A percentile compares a stretch with the other conserved stretches of the same genome.
Conservation (phyloP, 2,329 filamentous ascomycete species). For the Fusarium metavorans region DNA sequence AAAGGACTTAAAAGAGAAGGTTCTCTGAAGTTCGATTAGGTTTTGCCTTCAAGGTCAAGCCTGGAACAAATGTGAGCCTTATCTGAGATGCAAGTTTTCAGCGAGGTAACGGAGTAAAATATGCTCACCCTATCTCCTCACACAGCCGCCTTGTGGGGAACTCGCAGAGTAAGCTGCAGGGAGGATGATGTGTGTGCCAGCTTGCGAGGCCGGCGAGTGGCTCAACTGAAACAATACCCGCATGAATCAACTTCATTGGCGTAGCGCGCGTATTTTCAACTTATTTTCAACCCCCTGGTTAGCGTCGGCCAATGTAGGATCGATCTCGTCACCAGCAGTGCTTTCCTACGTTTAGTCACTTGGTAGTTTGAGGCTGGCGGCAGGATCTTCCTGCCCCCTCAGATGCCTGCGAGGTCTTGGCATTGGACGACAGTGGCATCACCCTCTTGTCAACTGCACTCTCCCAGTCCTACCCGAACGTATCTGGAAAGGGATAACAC, state of each 20-base stretch:
- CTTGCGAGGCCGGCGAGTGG: not conserved
- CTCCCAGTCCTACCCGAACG: too few species aligned
- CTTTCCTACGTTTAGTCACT: too few species aligned
- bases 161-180: not conserved
- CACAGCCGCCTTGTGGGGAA: not conserved
- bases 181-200: not conserved
- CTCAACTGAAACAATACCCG: not conserved
- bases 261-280: not conserved
- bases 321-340: too few species aligned
- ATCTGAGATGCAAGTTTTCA: not conserved
- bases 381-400: too few species aligned
- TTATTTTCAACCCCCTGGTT: not conserved
- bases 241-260: not conserved
- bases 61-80: not conserved
- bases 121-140: not conserved
- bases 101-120: not conserved
- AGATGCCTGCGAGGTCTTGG: too few species aligned
- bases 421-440: too few species aligned
- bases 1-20: not conserved
- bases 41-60: not conserved
- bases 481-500: too few species aligned
- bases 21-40: fast-evolving
- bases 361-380: too few species aligned
- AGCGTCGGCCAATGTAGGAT: too few species aligned
- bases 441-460: too few species aligned